Percentiles rank a stretch among this genome's conserved stretches.
phyloP scores from a whole-genome alignment of 495 filamentous ascomycete species.

The Astrothelium subdiscretum region DNA sequence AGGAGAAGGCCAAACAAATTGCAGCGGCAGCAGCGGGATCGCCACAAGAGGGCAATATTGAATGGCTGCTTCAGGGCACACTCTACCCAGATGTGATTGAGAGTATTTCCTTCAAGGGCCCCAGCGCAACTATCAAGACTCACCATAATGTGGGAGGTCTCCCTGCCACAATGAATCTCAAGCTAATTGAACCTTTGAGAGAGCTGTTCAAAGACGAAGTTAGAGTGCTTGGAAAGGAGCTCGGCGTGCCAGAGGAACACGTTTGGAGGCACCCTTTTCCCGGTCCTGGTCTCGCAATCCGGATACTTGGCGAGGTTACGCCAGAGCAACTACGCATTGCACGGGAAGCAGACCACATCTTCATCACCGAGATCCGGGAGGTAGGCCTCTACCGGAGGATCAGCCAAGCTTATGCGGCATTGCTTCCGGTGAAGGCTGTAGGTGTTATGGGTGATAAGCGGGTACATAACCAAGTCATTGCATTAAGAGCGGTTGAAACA shows the following conservation, averaged over 20 bases:
- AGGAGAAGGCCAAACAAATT: slow-evolving; percentile 66
- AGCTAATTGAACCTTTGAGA: slow-evolving; percentile 69
- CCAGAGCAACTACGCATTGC: slow-evolving; percentile 67
- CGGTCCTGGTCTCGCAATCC: slow-evolving; percentile 76
- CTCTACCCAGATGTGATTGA: slow-evolving; percentile 76
- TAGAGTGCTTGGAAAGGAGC: slow-evolving; percentile 60
- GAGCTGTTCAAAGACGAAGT: slow-evolving; percentile 81
- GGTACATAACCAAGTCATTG: slow-evolving; percentile 45
- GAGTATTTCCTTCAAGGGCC: slow-evolving; percentile 70
- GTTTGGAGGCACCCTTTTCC: slow-evolving; percentile 81
- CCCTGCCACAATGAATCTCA: slow-evolving; percentile 45
- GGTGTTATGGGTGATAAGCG: slow-evolving; percentile 73
- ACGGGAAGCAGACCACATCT: slow-evolving; percentile 74
- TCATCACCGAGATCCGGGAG: slow-evolving; percentile 73
- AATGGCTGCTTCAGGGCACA: slow-evolving; percentile 80
- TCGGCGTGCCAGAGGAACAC: slow-evolving; percentile 66
- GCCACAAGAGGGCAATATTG: slow-evolving; percentile 52
- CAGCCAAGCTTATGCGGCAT: slow-evolving; percentile 71
- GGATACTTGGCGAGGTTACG: slow-evolving; percentile 82
- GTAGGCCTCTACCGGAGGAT: slow-evolving; percentile 78
- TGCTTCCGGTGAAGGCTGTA: slow-evolving; percentile 60
- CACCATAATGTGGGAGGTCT: slow-evolving; percentile 79
- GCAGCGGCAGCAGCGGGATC: slow-evolving; percentile 53
- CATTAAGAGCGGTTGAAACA: slow-evolving; percentile 63
- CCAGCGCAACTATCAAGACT: slow-evolving; percentile 71